phyloP scores from a whole-genome alignment of 2,329 filamentous ascomycete genomes.

The Pseudopyrenochaeta lycopersici region DNA sequence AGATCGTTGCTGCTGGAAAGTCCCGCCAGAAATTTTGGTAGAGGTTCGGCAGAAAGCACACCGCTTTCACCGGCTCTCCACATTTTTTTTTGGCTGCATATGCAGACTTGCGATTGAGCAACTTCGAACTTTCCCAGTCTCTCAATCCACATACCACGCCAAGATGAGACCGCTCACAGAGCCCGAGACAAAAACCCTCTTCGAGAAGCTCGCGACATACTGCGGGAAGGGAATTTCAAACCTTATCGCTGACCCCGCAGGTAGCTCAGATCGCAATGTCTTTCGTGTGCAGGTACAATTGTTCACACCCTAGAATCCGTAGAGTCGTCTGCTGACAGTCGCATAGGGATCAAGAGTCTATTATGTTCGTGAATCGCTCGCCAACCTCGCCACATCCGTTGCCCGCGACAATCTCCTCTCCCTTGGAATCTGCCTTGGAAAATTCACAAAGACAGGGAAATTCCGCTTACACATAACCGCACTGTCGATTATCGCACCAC shows the following conservation, averaged over 20 bases:
- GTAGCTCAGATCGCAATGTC: slow-evolving; percentile 48
- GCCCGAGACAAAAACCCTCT: slow-evolving; percentile 79
- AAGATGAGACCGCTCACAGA: slow-evolving; percentile 85
- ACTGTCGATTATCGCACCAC: slow-evolving; percentile 87
- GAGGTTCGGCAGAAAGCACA: slow-evolving; percentile 23
- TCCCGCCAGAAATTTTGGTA: slow-evolving; percentile 34
- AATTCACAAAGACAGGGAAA: slow-evolving; percentile 96
- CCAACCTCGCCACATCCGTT: slow-evolving; percentile 89
- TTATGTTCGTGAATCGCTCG: slow-evolving; percentile 88
- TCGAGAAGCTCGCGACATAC: slow-evolving; percentile 93
- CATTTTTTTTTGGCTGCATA: slow-evolving; percentile 15
- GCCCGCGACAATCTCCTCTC: slow-evolving; percentile 83
- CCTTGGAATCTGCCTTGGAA: slow-evolving; percentile 89
- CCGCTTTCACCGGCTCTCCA: slow-evolving; percentile 16
- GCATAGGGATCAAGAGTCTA: slow-evolving; percentile 81
- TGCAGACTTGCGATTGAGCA: slow-evolving; percentile 19
- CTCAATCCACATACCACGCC: slow-evolving; percentile 9
- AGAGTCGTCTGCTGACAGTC: slow-evolving; percentile 9
- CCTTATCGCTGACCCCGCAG: slow-evolving; percentile 59
- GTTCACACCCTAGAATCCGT: no score
- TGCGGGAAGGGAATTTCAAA: slow-evolving; percentile 86
- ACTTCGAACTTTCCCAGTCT: slow-evolving; percentile 17
- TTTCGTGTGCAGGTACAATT: slow-evolving; percentile 60
- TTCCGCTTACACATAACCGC: slow-evolving; percentile 93
- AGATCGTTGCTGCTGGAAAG: slow-evolving; percentile 11